Evolutionary conservation across 768 basidiomycete species (phyloP), one percentile per base, ranked within the genome.

Genomic region (Cystofilobasidium capitatum): DNA sequence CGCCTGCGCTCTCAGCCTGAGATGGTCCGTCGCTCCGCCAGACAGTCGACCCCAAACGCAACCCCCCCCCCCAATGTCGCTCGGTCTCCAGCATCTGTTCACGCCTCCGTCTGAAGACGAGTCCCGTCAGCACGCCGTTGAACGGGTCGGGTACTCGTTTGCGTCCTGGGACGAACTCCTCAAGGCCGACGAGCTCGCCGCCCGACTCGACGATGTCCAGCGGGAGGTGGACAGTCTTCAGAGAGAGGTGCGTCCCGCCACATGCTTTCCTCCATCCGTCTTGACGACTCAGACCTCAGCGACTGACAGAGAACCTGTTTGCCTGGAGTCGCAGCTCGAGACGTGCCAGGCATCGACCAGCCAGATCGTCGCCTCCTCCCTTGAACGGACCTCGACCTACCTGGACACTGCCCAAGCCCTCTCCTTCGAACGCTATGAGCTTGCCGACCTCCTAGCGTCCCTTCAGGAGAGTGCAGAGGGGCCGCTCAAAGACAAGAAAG

Each of bases 381-480:
- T 66, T 20, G 1, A 20, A 4, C 66, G 44, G n/a, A 68, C 66
- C 26, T 29, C 60, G 16, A 24, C 61, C 26, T 31, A 47, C 24
- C 60, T 68, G 12, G 36, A 60, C 16, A 35, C 60, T 7, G 66
- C 66, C 31, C 66, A 58, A 31, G 49, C 39, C 35, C 54, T 68
- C 22, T 62, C 66, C 13, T 60, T 68, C 35, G 61, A 45, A 1
- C 60, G 66, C 26, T 42, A 68, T 26, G 66, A 68, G 54, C 66
- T 68, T 31, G 26, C 59, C 8, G 66, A 68, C 51, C 66, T 68
- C 26, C 35, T 68, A 6, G 12, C 66, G 10, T 36, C 45, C 12
- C 63, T 64, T 37, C 63, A 42, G 45, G 44, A 45, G 12, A 10
- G 45, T 10, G 24, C 45, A 6, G 63, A 33, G 17, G 33, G 2